These are phyloP conservation scores for Solanum boliviense DNA, from an alignment of 257 asterid species.

Conservation along the genomic window DNA sequence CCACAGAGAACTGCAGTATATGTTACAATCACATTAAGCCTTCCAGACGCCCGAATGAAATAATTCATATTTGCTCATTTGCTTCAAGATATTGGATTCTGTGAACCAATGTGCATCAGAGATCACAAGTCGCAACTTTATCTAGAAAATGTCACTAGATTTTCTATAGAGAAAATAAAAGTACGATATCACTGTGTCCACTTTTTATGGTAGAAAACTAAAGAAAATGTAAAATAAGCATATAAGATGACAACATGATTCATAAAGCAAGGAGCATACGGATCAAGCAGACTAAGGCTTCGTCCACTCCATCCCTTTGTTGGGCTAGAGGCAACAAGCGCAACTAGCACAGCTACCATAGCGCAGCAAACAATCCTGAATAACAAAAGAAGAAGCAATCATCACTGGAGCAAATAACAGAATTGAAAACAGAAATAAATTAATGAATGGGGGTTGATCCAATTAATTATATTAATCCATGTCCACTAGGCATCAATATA, in stretches of 20 bases:
- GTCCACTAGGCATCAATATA: background rate
- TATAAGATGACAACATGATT: background rate
- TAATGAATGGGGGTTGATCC: background rate
- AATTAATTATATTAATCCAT: background rate
- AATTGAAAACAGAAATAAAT: background rate
- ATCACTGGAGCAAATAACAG: background rate
- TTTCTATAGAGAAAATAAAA: background rate
- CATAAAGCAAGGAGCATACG: conserved; percentile 40
- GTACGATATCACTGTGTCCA: background rate
- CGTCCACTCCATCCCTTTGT: conserved; percentile 99
- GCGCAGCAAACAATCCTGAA: conserved; percentile 74
- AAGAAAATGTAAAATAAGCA: background rate
- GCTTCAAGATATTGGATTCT: background rate
- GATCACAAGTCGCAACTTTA: background rate
- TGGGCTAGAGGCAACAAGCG: conserved; percentile 98
- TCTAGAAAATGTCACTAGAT: background rate
- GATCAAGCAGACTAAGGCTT: conserved; percentile 96
- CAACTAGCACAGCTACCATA: conserved; percentile 65
- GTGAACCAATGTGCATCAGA: background rate
- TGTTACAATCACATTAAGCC: background rate
- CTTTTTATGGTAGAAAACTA: background rate
- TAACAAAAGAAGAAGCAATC: background rate
- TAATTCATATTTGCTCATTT: background rate
- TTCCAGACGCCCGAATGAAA: background rate
- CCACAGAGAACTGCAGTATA: background rate